Conservation (phyloP, 495 filamentous ascomycete species). For the Parathielavia hyrcaniae region DNA sequence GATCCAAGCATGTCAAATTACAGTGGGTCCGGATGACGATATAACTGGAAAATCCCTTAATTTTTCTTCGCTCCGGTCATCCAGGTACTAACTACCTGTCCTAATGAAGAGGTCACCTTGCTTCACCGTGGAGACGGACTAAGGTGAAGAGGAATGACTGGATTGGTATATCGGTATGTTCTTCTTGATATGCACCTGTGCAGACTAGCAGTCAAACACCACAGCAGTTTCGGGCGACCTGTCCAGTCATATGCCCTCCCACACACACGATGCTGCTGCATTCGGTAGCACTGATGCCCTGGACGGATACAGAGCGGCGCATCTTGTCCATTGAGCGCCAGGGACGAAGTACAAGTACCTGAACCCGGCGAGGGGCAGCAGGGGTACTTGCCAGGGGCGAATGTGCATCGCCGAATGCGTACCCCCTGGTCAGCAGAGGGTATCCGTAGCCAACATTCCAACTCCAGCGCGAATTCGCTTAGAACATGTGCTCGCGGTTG, state of each 20-base stretch:
- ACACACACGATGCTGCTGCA: constrained; percentile 19
- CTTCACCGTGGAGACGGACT: neutral
- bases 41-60: too few relatives aligned
- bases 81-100: neutral
- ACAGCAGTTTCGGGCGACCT: constrained; percentile 4
- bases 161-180: too few relatives aligned
- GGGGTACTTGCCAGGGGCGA: constrained; percentile 29
- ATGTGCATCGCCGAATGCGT: constrained; percentile 16
- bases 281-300: constrained; percentile 13
- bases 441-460: constrained; percentile 19
- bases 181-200: too few relatives aligned
- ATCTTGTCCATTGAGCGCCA: neutral
- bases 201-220: neutral
- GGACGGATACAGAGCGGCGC: neutral
- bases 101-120: too few relatives aligned
- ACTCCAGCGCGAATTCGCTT: neutral
- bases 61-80: neutral
- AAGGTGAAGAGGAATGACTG: neutral
- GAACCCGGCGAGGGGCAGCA: constrained; percentile 6
- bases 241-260: constrained; percentile 13
- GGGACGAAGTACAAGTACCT: constrained; percentile 14
- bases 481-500: neutral
- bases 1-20: too few relatives aligned
- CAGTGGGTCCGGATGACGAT: too few relatives aligned
- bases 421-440: too few relatives aligned